These are phyloP conservation scores for Taxillus chinensis DNA, from an alignment of 164 flowering plant genomes.

Conservation along the genomic window DNA sequence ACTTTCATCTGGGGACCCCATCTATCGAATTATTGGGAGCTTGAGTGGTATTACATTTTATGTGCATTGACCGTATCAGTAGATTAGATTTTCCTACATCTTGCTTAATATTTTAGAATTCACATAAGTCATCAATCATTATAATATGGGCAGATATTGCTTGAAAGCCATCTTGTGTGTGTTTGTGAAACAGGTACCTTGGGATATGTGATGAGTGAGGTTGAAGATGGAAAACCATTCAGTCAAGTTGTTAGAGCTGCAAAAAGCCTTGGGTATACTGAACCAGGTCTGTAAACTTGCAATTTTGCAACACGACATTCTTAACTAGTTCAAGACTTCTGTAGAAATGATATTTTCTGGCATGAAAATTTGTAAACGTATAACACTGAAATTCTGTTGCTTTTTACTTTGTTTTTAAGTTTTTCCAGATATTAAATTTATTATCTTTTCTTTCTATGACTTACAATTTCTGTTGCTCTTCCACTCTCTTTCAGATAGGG, in stretches of 20 bases:
- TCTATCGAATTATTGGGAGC: constrained; percentile 65
- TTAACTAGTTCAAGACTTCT: not conserved
- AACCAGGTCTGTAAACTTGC: constrained; percentile 57
- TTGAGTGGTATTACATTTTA: constrained; percentile 58
- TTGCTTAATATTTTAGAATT: not conserved
- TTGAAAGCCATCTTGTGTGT: not conserved
- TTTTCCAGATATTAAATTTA: no score
- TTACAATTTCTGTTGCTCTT: no score
- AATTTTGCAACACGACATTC: not conserved
- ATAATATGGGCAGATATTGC: not conserved
- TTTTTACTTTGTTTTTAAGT: no score
- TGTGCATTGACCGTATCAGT: not conserved
- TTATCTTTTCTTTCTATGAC: no score
- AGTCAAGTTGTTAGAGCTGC: constrained; percentile 81
- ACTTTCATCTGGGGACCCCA: constrained; percentile 67
- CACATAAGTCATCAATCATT: not conserved
- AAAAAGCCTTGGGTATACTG: constrained; percentile 75
- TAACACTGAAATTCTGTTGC: no score
- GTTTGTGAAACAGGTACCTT: constrained; percentile 52
- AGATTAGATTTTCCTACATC: not conserved
- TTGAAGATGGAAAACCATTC: constrained; percentile 76
- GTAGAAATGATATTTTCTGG: not conserved
- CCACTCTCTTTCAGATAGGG: no score
- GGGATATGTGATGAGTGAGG: constrained; percentile 93
- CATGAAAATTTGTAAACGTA: not conserved